These are phyloP conservation scores for Yarrowia keelungensis DNA, from an alignment of 805 yeast species.

Conservation along the genomic window DNA sequence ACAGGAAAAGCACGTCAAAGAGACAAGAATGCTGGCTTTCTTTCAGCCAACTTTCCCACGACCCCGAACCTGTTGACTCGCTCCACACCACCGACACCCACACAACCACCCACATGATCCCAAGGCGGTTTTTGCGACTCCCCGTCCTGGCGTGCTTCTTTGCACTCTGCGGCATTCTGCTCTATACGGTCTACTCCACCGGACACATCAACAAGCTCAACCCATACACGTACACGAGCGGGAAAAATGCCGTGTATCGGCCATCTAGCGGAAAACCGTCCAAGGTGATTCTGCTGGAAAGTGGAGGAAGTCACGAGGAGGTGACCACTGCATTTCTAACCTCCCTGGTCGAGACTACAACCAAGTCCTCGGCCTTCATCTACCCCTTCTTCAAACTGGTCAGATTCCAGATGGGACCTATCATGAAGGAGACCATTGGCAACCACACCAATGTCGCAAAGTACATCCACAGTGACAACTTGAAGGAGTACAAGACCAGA, in stretches of 20 bases:
- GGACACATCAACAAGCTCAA: constrained; percentile 27
- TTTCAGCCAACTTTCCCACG: no score
- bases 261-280: neutral
- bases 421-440: constrained; percentile 28
- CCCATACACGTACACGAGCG: constrained; percentile 7
- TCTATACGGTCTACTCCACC: constrained; percentile 16
- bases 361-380: constrained; percentile 1
- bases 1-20: constrained; percentile 3
- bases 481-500: constrained; percentile 11
- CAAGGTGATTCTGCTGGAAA: constrained; percentile 35
- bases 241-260: neutral
- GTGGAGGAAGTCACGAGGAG: constrained; percentile 36
- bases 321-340: constrained; percentile 27
- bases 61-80: neutral
- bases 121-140: constrained; percentile 20
- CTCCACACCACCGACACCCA: neutral
- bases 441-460: constrained; percentile 30
- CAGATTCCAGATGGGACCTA: constrained; percentile 24
- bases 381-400: constrained; percentile 34
- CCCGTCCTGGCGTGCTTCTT: constrained; percentile 2
- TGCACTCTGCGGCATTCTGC: constrained; percentile 2
- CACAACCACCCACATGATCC: neutral
- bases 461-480: constrained; percentile 4
- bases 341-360: constrained; percentile 14
- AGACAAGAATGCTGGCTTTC: neutral